Percentiles rank a stretch among this genome's conserved stretches.
Evolutionary conservation across 306 rosid species (phyloP).

Genomic region (Nissolia schottii): DNA sequence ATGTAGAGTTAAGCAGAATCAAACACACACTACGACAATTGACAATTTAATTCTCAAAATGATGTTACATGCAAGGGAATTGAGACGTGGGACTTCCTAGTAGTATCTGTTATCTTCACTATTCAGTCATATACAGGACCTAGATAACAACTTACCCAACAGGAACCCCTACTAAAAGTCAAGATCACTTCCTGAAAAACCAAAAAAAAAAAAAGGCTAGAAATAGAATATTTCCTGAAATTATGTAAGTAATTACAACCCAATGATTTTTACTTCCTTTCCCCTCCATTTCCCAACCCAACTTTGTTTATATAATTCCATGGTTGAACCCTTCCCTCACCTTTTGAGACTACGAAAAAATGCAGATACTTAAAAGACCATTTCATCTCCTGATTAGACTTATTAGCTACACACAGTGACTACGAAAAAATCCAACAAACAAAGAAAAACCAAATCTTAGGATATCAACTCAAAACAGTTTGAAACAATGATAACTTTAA

Average conservation of each 20-base stretch:
- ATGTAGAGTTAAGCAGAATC: not conserved
- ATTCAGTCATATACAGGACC: not conserved
- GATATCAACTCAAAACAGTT: not conserved
- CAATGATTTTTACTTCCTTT: not conserved
- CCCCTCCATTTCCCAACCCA: not conserved
- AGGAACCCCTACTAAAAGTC: not conserved
- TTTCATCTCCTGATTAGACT: not conserved
- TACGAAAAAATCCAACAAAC: not conserved
- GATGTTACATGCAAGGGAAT: not conserved
- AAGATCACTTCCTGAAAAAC: not conserved
- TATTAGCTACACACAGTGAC: not conserved
- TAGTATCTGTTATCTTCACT: not conserved
- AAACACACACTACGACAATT: not conserved
- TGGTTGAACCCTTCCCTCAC: not conserved
- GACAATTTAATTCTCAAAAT: not conserved
- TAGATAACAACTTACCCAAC: not conserved
- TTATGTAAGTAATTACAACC: not conserved
- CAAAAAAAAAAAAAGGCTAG: not conserved
- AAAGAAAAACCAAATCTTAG: not conserved
- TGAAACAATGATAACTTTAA: not conserved
- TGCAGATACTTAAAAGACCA: not conserved
- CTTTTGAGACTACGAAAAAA: not conserved
- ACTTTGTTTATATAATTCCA: not conserved
- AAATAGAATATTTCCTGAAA: not conserved
- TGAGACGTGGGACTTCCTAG: conserved; percentile 1